phyloP scores from a whole-genome alignment of 768 basidiomycete genomes.

The Ramaria sp. region DNA sequence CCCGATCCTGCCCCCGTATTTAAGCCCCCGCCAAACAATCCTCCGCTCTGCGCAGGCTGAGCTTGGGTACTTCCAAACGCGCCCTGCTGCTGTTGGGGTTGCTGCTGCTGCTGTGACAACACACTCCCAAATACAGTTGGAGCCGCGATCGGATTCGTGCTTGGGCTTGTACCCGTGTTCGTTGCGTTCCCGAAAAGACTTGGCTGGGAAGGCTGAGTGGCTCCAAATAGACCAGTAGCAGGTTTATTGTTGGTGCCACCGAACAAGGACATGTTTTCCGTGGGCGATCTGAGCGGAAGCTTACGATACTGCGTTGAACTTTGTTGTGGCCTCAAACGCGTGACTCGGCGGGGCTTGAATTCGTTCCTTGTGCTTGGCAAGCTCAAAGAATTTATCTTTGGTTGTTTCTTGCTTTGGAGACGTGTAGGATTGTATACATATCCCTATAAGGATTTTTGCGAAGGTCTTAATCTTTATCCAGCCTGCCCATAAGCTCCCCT shows the following conservation, averaged over 20 bases:
- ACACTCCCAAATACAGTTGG: constrained; percentile 13
- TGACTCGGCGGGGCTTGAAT: not conserved
- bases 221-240: not conserved
- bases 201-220: not conserved
- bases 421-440: not conserved
- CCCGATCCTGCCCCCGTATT: not conserved
- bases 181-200: constrained; percentile 14
- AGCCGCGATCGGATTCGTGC: constrained; percentile 11
- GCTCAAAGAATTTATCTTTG: not conserved
- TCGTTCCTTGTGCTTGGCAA: not conserved
- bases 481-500: not conserved
- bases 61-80: constrained; percentile 6
- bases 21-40: not conserved
- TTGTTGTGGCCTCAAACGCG: not conserved
- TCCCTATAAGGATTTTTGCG: too few species aligned
- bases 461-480: not conserved
- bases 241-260: not conserved
- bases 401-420: not conserved
- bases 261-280: not conserved
- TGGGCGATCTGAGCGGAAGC: not conserved
- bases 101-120: constrained; percentile 15
- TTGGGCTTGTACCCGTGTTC: constrained; percentile 9
- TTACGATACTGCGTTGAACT: not conserved
- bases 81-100: constrained; percentile 11
- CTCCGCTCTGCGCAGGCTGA: not conserved